Percentiles rank a stretch among this genome's conserved stretches.
Conservation (phyloP, 305 asterid species). For the Withania somnifera region DNA sequence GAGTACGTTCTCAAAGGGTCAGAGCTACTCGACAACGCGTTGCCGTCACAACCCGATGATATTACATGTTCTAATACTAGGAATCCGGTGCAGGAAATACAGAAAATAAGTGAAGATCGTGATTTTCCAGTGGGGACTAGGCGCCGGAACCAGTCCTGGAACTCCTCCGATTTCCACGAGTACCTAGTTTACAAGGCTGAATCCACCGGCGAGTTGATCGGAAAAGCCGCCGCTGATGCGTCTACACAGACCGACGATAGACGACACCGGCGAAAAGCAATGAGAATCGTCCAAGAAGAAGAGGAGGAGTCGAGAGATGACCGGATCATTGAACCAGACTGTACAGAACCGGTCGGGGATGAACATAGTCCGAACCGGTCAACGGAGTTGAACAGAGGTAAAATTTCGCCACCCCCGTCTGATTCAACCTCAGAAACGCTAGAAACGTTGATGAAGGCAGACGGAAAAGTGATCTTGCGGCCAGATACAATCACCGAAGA, state of each 20-base stretch:
- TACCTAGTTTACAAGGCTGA: constrained; percentile 59
- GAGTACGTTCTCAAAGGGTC: constrained; percentile 88
- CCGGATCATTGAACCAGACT: not conserved
- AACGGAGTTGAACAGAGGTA: constrained; percentile 37
- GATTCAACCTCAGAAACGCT: constrained; percentile 85
- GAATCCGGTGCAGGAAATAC: constrained; percentile 10
- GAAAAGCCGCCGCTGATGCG: constrained; percentile 43
- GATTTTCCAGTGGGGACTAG: constrained; percentile 24
- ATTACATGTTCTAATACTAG: not conserved
- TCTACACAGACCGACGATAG: constrained; percentile 63
- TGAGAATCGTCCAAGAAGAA: constrained; percentile 17
- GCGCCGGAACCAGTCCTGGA: constrained; percentile 71
- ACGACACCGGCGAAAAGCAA: constrained; percentile 30
- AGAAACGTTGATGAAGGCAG: constrained; percentile 60
- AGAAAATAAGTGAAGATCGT: not conserved
- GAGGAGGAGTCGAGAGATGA: constrained; percentile 1
- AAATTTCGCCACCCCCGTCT: constrained; percentile 73
- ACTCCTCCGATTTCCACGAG: constrained; percentile 61
- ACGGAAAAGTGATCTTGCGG: constrained; percentile 30
- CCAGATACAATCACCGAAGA: constrained; percentile 23
- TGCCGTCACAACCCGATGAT: constrained; percentile 15
- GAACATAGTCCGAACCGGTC: not conserved
- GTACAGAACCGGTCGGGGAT: not conserved
- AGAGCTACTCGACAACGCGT: constrained; percentile 30
- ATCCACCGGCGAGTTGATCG: constrained; percentile 20